A percentile compares a stretch with the other conserved stretches of the same genome.
phyloP scores from a whole-genome alignment of 1,284 basidiomycete species.

The Fomes fomentarius region DNA sequence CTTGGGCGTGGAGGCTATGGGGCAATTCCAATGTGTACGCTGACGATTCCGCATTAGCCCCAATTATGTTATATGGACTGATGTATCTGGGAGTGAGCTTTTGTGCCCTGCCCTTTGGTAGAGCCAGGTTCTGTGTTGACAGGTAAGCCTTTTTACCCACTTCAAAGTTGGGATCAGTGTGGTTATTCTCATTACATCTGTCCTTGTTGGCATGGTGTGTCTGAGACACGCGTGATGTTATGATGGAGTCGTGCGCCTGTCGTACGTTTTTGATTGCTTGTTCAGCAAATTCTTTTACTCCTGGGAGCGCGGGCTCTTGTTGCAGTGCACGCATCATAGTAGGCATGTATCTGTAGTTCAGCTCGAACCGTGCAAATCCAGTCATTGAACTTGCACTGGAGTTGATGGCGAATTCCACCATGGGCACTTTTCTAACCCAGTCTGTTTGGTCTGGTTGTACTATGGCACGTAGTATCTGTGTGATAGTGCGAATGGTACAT shows the following conservation, averaged over 20 bases:
- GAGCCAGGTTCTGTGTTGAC: conserved; percentile 36
- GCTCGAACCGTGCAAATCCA: conserved; percentile 40
- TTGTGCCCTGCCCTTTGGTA: conserved; percentile 35
- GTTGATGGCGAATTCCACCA: conserved; percentile 41
- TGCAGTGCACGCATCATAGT: not conserved
- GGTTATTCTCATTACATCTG: conserved; percentile 8
- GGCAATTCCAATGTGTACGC: conserved; percentile 34
- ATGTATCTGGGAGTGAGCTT: conserved; percentile 39
- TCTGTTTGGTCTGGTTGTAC: conserved; percentile 37
- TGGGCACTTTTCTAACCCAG: conserved; percentile 35
- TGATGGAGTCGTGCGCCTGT: conserved; percentile 28
- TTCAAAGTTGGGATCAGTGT: not conserved
- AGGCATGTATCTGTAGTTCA: conserved; percentile 36
- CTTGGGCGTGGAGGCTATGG: conserved; percentile 16
- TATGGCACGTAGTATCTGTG: conserved; percentile 18
- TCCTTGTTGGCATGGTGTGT: conserved; percentile 31
- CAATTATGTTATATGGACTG: conserved; percentile 33
- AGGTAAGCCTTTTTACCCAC: conserved; percentile 36
- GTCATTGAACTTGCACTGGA: conserved; percentile 33
- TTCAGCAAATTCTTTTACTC: conserved; percentile 26
- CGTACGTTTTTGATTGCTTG: conserved; percentile 17
- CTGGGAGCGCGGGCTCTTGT: not conserved
- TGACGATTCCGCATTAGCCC: conserved; percentile 19
- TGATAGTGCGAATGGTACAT: conserved; percentile 17
- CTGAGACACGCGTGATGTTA: conserved; percentile 19